Conservation (phyloP, 371 early-diverging fungal species). For the Smittium mucronatum region DNA sequence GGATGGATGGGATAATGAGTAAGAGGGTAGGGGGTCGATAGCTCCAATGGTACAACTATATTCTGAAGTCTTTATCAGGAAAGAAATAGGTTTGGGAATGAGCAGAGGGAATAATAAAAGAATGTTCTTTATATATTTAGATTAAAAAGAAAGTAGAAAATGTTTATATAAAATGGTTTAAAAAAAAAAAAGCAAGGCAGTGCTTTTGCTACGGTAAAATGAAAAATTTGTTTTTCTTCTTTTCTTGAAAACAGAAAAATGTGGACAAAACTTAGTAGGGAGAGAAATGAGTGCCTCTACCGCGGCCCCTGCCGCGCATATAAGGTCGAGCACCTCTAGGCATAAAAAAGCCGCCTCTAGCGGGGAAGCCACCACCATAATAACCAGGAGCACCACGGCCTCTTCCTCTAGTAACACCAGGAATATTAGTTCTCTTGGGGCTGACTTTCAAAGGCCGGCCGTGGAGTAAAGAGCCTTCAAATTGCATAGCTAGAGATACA, state of each 20-base stretch:
- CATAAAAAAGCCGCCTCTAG: background rate
- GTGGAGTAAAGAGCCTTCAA: conserved; percentile 81
- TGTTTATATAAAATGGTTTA: no score
- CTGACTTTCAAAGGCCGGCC: conserved; percentile 78
- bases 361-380: conserved; percentile 14
- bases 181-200: no score
- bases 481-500: conserved; percentile 73
- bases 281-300: conserved; percentile 7
- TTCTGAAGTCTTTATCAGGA: no score
- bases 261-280: background rate
- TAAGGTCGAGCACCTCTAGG: conserved; percentile 10
- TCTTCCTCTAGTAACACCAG: conserved; percentile 59
- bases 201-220: no score
- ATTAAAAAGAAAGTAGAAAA: no score
- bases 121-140: no score
- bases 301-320: background rate
- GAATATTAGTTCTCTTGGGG: conserved; percentile 93
- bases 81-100: no score
- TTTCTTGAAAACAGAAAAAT: background rate
- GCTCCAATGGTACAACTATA: no score
- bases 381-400: conserved; percentile 52
- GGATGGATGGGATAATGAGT: no score
- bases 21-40: no score
- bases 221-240: no score
- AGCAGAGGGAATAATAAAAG: no score